phyloP scores from a whole-genome alignment of 2,329 filamentous ascomycete species.

The Fusarium brachygibbosum region DNA sequence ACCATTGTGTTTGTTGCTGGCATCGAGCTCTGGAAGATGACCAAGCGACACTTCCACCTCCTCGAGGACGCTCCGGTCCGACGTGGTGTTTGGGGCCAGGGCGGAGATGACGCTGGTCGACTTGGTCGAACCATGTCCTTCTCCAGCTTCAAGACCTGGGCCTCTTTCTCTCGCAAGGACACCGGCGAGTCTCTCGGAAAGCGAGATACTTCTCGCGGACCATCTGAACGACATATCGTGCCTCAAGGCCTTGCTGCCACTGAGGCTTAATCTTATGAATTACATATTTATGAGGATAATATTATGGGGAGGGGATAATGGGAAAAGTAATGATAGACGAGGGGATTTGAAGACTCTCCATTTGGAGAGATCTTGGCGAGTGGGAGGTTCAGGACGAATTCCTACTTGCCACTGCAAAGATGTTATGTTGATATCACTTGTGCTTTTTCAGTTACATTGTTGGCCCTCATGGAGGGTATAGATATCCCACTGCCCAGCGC shows the following conservation, averaged over 20 bases:
- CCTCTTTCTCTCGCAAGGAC: slow-evolving; percentile 58
- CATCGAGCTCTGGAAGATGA: slow-evolving; percentile 79
- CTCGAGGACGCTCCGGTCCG: slow-evolving; percentile 67
- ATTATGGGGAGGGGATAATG: background rate
- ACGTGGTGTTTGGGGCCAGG: slow-evolving; percentile 66
- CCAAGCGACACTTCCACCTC: slow-evolving; percentile 70
- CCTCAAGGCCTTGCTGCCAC: slow-evolving; percentile 48
- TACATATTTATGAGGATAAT: slow-evolving; percentile 6
- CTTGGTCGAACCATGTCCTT: slow-evolving; percentile 65
- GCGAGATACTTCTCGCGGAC: slow-evolving; percentile 44
- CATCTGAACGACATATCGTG: slow-evolving; percentile 40
- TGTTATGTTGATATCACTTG: slow-evolving; percentile 32
- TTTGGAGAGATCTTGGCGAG: slow-evolving; percentile 11
- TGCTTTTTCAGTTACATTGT: slow-evolving; percentile 34
- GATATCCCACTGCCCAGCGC: slow-evolving; percentile 40
- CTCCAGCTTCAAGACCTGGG: slow-evolving; percentile 65
- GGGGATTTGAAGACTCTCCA: background rate
- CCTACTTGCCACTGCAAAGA: slow-evolving; percentile 3
- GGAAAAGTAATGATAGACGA: slow-evolving; percentile 11
- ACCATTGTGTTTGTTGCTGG: slow-evolving; percentile 74
- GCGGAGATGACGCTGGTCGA: slow-evolving; percentile 61
- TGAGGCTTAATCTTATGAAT: slow-evolving; percentile 38
- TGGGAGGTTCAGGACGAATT: slow-evolving; percentile 13
- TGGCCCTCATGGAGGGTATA: slow-evolving; percentile 34
- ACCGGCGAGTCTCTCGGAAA: slow-evolving; percentile 55